Base-by-base conservation (phyloP, 768 basidiomycete genomes). In the Sporobolomyces phaffii region DNA sequence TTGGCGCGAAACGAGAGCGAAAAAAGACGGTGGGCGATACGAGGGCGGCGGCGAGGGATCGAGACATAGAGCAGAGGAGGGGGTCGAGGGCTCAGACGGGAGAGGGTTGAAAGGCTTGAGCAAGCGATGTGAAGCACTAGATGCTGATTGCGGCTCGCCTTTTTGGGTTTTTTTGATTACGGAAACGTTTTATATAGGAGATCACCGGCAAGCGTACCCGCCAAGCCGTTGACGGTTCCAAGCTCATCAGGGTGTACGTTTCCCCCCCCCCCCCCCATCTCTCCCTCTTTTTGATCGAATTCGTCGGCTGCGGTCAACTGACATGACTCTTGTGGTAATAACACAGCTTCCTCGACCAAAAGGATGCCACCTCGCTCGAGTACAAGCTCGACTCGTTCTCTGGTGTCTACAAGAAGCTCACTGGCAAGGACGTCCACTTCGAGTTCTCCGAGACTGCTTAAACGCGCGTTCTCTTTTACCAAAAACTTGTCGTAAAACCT, bases 301-400 rank as follows among this genome's bases (percentile, higher is more conserved):
- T 34, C n/a, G 33, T 17, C 5, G 9, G 33, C 15, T 28, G n/a
- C n/a, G n/a, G n/a, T 40, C 22, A 20, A 11, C 8, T 10, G 33
- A 11, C 24, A 18, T 26, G 17, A 20, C 26, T 56, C 33, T 22
- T 24, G 28, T 29, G 15, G 11, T 20, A n/a, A n/a, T n/a, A n/a
- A n/a, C 18, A 28, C 78, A 98, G 94, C 73, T 88, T 92, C 83
- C 88, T 99, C 73, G 96, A 99, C 83, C 83, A 91, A 73, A 98
- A 98, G 80, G 96, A 99, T 78, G 86, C 91, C 62, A 98, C 92
- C 78, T 89, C 91, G 76, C 84, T 98, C 78, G 96, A 98, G 84
- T 97, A 99, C 88, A 99, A 99, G 85, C 85, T 98, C 75, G 96
- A 99, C 82, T 94, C 93, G 71, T 99, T 98, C 83, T 89, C 93